phyloP scores from a whole-genome alignment of 257 asterid genomes.

The Paraleonurus japonicus region DNA sequence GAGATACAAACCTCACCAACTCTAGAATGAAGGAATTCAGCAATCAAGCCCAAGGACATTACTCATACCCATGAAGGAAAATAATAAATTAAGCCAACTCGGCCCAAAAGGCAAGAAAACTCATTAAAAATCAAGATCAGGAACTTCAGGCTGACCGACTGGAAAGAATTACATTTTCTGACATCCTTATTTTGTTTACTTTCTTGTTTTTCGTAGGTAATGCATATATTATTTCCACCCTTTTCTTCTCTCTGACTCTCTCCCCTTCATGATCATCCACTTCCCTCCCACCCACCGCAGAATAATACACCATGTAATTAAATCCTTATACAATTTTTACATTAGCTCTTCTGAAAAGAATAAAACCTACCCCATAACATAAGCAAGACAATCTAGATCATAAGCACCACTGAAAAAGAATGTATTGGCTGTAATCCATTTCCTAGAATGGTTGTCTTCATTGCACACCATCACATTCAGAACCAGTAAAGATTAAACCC shows the following conservation, averaged over 20 bases:
- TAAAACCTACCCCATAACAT: background rate
- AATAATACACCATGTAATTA: background rate
- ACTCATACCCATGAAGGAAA: background rate
- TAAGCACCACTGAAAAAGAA: too few relatives aligned
- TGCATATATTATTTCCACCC: background rate
- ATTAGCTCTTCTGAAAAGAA: background rate
- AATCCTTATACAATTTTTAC: background rate
- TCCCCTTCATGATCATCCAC: background rate
- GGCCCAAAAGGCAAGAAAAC: background rate
- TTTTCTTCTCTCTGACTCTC: background rate
- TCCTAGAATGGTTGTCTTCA: background rate
- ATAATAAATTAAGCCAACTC: slow-evolving; percentile 5
- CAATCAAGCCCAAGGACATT: background rate
- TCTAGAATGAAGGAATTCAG: background rate
- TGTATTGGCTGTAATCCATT: background rate
- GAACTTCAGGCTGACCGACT: background rate
- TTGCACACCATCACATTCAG: background rate
- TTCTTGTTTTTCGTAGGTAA: background rate
- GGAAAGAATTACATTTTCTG: background rate
- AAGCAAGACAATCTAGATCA: background rate
- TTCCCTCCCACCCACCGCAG: background rate
- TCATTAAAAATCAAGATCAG: background rate
- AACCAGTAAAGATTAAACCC: background rate
- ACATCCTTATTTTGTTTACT: background rate
- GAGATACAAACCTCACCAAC: background rate